phyloP scores from a whole-genome alignment of 768 basidiomycete species.

The Filobasidium floriforme region DNA sequence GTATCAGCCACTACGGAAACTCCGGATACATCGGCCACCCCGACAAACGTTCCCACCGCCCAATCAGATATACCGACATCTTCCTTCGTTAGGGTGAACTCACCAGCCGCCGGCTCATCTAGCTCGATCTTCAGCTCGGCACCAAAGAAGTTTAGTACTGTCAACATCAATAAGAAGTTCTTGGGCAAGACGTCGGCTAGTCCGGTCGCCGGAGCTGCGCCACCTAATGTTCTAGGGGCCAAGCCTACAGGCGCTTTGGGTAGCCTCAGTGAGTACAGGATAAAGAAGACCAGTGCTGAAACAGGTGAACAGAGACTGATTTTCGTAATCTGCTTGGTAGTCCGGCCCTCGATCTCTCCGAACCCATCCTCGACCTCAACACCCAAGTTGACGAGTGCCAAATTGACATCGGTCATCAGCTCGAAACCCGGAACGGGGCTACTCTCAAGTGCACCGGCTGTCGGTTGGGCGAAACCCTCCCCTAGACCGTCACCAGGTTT shows the following conservation, averaged over 20 bases:
- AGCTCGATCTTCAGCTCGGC: conserved; percentile 36
- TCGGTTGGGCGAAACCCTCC: conserved; percentile 16
- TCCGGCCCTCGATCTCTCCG: conserved; percentile 14
- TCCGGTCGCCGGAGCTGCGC: conserved; percentile 44
- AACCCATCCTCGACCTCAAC: conserved; percentile 15
- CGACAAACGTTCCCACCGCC: background rate
- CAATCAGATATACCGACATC: background rate
- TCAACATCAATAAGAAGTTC: conserved; percentile 95
- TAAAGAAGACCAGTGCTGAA: background rate
- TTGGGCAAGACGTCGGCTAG: conserved; percentile 68
- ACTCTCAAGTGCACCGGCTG: conserved; percentile 13
- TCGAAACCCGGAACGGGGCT: conserved; percentile 15
- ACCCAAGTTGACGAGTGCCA: conserved; percentile 18
- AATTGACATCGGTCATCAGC: conserved; percentile 19
- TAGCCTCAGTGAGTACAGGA: conserved; percentile 16
- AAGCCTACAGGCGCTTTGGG: conserved; percentile 24
- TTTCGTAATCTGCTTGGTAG: conserved; percentile 13
- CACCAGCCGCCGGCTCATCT: conserved; percentile 15
- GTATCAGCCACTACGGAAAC: background rate
- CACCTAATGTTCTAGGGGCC: conserved; percentile 12
- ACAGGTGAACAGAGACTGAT: background rate
- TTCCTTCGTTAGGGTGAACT: background rate
- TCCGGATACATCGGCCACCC: background rate
- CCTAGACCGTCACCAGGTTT: conserved; percentile 7
- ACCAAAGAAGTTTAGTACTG: conserved; percentile 76